Base-by-base conservation (phyloP, 441 rosid species). In the Pelargonium cotyledonis region DNA sequence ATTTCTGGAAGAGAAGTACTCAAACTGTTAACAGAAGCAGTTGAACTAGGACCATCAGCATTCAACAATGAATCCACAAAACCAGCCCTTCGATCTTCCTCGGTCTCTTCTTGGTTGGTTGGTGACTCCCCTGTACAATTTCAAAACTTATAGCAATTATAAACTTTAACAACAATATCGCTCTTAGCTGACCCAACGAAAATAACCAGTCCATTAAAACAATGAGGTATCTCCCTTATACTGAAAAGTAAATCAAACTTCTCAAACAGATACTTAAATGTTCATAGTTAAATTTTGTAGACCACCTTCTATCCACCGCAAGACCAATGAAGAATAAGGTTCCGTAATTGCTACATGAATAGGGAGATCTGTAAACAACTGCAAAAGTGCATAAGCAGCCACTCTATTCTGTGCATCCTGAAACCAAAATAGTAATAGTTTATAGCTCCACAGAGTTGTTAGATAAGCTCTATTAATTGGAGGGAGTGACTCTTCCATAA, bases 391-490 rank as follows among this genome's bases (percentile, higher is more conserved):
- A 78, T 84, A 87, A 71, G 97, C 87, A 10, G 98, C 97, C 68
- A 85, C 87, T 81, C 82, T 84, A 65, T 91, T 94, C 79, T 94
- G 98, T 73, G 91, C 95, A 81, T 89, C 98, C 97, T 94, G 89
- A 67, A 72, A 72, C 71, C 55, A 73, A 68, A 65, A 35, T 51
- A 38, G 57, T 26, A 2, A 58, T 26, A 58, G 31, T 55, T 55
- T 6, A 18, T 55, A 55, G 19, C 18, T 55, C 43, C 6, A 10
- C 12, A 18, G 61, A 18, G 26, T 55, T 55, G 61, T 55, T 18
- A 55, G 21, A 58, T 58, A 4, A 58, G 9, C 8, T 58, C 23
- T 21, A 58, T 8, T 1, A 8, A 21, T 19, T 57, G 21, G 31
- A 58, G 63, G 9, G 19, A 5, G 10, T 40, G 23, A 21, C 26